phyloP scores from a whole-genome alignment of 148 eudicot species.

The Rhododendron molle region DNA sequence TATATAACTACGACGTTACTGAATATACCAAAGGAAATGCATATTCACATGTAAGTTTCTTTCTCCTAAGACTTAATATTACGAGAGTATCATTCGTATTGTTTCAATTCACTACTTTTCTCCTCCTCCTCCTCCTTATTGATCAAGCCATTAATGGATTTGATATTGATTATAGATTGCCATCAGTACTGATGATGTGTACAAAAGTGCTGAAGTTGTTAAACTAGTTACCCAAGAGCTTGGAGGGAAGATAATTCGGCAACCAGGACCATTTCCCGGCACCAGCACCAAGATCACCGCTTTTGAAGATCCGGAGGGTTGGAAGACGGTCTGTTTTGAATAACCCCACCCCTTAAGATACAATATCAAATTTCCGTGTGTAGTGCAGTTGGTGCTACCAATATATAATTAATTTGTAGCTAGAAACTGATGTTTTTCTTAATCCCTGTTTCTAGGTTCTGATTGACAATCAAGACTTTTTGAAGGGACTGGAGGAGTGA shows the following conservation, averaged over 20 bases:
- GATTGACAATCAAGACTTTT: conserved; percentile 86
- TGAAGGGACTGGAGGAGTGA: conserved; percentile 55
- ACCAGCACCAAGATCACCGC: conserved; percentile 75
- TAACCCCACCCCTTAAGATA: background rate
- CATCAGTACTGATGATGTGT: conserved; percentile 82
- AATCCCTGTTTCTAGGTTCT: conserved; percentile 48
- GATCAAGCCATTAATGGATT: background rate
- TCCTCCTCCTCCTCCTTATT: background rate
- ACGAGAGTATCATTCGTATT: background rate
- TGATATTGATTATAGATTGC: conserved; percentile 50
- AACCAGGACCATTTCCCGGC: conserved; percentile 81
- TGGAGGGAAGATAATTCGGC: conserved; percentile 85
- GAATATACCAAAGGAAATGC: conserved; percentile 91
- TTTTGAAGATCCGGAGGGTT: conserved; percentile 70
- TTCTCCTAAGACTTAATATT: background rate
- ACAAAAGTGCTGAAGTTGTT: conserved; percentile 80
- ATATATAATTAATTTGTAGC: too few species aligned
- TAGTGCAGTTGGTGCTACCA: too few species aligned
- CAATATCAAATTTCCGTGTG: too few species aligned
- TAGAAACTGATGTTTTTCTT: background rate
- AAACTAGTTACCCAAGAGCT: conserved; percentile 66
- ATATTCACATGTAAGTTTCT: conserved; percentile 47
- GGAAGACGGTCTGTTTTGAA: conserved; percentile 16
- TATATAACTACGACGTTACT: conserved; percentile 77
- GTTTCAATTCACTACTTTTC: background rate